Conservation (phyloP, 345 rosid genomes). For the Eucalyptus dawsonii region DNA sequence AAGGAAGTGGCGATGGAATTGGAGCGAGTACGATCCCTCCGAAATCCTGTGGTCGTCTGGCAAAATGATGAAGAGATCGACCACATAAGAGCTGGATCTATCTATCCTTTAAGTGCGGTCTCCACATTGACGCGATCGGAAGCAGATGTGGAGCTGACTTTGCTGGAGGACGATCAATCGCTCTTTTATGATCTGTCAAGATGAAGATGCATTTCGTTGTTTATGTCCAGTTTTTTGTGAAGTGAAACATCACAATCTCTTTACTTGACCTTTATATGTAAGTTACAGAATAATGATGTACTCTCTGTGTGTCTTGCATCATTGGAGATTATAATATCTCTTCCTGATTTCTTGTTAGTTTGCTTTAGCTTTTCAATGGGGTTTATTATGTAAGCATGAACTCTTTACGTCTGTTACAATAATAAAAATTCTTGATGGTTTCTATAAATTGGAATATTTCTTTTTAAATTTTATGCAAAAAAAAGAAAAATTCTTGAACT, state of each 20-base stretch:
- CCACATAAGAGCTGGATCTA: rapidly evolving
- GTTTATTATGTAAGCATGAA: neutral
- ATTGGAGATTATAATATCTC: neutral
- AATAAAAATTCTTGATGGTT: neutral
- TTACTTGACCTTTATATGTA: neutral
- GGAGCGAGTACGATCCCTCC: neutral
- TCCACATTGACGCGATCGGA: neutral
- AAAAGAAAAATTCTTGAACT: neutral
- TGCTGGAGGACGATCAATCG: neutral
- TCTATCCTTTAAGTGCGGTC: neutral
- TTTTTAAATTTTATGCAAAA: neutral
- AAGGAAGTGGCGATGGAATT: neutral
- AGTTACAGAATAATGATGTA: neutral
- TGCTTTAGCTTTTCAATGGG: neutral
- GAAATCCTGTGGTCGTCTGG: neutral
- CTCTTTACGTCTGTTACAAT: neutral
- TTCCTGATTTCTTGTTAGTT: neutral
- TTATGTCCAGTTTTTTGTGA: neutral
- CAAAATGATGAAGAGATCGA: neutral
- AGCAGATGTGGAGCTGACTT: neutral
- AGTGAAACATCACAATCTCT: neutral
- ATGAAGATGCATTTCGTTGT: neutral
- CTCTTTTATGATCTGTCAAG: neutral
- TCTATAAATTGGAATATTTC: neutral
- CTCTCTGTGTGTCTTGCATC: neutral